Evolutionary conservation across 2,329 filamentous ascomycete genomes (phyloP).

Genomic region (Sordariomycetes sp.): DNA sequence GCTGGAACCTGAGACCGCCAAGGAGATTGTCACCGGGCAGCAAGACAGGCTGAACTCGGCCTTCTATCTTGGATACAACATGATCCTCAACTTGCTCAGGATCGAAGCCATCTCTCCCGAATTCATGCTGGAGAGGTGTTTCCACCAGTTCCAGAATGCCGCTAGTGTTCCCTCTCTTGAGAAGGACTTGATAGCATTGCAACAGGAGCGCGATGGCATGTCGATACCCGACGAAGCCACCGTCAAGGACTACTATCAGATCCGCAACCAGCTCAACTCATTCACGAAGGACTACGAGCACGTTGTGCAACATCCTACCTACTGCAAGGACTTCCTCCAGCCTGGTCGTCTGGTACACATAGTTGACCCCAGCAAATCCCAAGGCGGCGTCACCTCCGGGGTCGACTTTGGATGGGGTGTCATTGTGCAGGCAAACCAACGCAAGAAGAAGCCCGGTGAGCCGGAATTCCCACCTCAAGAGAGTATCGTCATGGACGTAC

Average conservation of each 20-base stretch:
- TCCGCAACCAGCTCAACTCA: slow-evolving; percentile 73
- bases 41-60: slow-evolving; percentile 97
- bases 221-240: slow-evolving; percentile 77
- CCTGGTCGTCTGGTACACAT: slow-evolving; percentile 82
- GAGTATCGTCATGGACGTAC: slow-evolving; percentile 72
- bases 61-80: slow-evolving; percentile 97
- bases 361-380: slow-evolving; percentile 53
- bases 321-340: slow-evolving; percentile 78
- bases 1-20: slow-evolving; percentile 89
- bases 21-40: slow-evolving; percentile 90
- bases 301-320: slow-evolving; percentile 85
- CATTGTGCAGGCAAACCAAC: slow-evolving; percentile 63
- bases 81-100: slow-evolving; percentile 92
- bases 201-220: slow-evolving; percentile 64
- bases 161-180: slow-evolving; percentile 78
- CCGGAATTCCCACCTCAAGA: slow-evolving; percentile 67
- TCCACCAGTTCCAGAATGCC: slow-evolving; percentile 96
- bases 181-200: slow-evolving; percentile 70
- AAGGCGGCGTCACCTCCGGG: slow-evolving; percentile 22
- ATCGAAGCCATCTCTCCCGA: slow-evolving; percentile 99
- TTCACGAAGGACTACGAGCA: slow-evolving; percentile 85
- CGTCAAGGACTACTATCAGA: slow-evolving; percentile 88
- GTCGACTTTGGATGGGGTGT: slow-evolving; percentile 91
- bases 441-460: slow-evolving; percentile 58
- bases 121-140: slow-evolving; percentile 97